Evolutionary conservation across 768 basidiomycete species (phyloP).

Genomic region (Mycena maculata): DNA sequence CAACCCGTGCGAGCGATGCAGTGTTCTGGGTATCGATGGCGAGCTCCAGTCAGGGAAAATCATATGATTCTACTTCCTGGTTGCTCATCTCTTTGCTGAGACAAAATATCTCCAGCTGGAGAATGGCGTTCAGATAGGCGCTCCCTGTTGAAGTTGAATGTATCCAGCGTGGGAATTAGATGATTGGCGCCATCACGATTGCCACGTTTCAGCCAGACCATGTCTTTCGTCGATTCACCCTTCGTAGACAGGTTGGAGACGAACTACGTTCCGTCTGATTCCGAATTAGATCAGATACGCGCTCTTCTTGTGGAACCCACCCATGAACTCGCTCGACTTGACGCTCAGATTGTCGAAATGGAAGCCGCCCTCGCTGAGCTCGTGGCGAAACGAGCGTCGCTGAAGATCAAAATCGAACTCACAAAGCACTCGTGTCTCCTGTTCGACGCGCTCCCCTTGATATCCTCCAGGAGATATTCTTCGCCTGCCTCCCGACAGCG

Average conservation of each 20-base stretch:
- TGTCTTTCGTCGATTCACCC: not conserved
- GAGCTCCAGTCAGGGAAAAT: too few relatives aligned
- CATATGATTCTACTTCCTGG: too few relatives aligned
- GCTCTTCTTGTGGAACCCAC: not conserved
- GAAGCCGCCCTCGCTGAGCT: not conserved
- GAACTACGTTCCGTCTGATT: conserved; percentile 11
- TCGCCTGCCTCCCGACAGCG: not conserved
- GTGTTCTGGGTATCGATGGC: too few relatives aligned
- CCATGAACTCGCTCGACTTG: not conserved
- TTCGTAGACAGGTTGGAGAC: conserved; percentile 8
- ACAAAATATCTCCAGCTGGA: too few relatives aligned
- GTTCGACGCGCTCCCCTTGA: conserved; percentile 3
- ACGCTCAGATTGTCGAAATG: not conserved
- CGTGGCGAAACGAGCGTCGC: not conserved
- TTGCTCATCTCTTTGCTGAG: too few relatives aligned
- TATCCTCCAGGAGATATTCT: conserved; percentile 11
- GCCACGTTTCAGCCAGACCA: too few relatives aligned
- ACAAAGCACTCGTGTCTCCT: conserved; percentile 7
- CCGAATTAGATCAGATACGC: not conserved
- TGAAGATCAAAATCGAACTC: conserved; percentile 3
- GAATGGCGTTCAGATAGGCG: too few relatives aligned
- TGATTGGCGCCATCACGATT: too few relatives aligned
- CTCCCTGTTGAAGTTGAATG: too few relatives aligned
- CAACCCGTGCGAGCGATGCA: too few relatives aligned
- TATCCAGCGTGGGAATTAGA: too few relatives aligned